These are phyloP conservation scores for Desmodesmus armatus DNA, from an alignment of 139 green algal species.

Conservation along the genomic window DNA sequence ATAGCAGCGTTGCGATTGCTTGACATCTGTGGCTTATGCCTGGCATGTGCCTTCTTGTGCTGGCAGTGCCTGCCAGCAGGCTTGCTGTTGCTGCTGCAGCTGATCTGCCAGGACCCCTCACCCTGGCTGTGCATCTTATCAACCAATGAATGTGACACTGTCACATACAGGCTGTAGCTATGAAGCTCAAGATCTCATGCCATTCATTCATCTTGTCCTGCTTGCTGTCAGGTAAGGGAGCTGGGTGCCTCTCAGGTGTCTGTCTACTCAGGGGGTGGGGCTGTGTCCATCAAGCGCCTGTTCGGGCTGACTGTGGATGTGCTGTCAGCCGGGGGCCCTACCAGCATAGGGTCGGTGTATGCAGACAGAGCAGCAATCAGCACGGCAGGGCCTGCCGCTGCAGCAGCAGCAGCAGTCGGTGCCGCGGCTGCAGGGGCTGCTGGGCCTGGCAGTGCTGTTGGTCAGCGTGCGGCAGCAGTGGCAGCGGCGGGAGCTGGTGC, in stretches of 20 bases:
- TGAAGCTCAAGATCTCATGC: too few species aligned
- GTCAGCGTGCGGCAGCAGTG: too few species aligned
- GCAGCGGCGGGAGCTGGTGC: neutral
- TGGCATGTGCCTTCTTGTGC: too few species aligned
- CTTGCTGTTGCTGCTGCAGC: neutral
- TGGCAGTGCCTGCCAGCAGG: neutral
- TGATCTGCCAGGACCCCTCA: too few species aligned
- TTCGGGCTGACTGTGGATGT: slow-evolving; percentile 15
- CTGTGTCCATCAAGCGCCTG: slow-evolving; percentile 2
- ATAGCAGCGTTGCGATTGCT: neutral
- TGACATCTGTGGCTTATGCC: too few species aligned
- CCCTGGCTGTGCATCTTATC: too few species aligned
- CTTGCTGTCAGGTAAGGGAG: slow-evolving; percentile 11
- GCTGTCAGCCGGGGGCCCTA: neutral
- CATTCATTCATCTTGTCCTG: too few species aligned
- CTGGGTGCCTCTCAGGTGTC: neutral
- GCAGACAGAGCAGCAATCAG: neutral
- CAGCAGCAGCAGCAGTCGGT: too few species aligned
- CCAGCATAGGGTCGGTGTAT: slow-evolving; percentile 8
- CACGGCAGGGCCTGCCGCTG: neutral
- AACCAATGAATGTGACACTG: too few species aligned
- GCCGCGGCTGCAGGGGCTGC: too few species aligned
- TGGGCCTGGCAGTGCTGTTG: too few species aligned
- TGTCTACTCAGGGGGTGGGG: slow-evolving; percentile 27
- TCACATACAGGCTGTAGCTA: too few species aligned